A percentile compares a stretch with the other conserved stretches of the same genome.
Evolutionary conservation across 441 rosid species (phyloP).

Genomic region (Metrosideros polymorpha): DNA sequence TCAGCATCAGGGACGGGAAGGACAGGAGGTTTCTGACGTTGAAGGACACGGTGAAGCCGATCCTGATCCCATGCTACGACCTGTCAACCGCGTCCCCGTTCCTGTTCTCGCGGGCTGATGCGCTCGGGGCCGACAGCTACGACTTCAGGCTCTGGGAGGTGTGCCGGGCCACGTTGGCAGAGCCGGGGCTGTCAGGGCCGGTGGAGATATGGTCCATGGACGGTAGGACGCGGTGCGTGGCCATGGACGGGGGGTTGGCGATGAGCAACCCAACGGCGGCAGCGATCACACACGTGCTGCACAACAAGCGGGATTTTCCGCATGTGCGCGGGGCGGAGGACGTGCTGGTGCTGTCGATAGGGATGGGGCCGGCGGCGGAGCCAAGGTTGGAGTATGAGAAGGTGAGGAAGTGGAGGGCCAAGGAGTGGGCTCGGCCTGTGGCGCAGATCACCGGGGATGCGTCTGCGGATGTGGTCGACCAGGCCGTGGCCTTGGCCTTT

Average conservation of each 20-base stretch:
- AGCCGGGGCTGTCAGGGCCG: not conserved
- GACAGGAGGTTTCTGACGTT: not conserved
- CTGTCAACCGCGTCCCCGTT: slow-evolving; percentile 1
- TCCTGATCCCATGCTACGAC: slow-evolving; percentile 12
- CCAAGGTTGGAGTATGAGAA: not conserved
- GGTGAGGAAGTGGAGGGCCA: not conserved
- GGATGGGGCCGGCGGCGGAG: not conserved
- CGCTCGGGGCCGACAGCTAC: not conserved
- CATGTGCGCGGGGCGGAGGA: slow-evolving; percentile 2
- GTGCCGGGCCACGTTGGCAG: slow-evolving; percentile 12
- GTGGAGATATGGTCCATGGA: slow-evolving; percentile 3
- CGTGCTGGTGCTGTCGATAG: slow-evolving; percentile 7
- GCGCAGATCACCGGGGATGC: not conserved
- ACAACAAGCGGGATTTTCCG: slow-evolving; percentile 5
- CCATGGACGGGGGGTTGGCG: slow-evolving; percentile 9
- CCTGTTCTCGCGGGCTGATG: slow-evolving; percentile 3
- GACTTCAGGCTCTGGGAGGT: slow-evolving; percentile 13
- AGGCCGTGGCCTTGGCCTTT: slow-evolving; percentile 5
- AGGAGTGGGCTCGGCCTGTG: not conserved
- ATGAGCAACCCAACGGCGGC: slow-evolving; percentile 18
- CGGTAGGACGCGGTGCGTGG: slow-evolving; percentile 7
- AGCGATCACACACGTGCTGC: slow-evolving; percentile 16
- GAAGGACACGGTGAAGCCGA: slow-evolving; percentile 8
- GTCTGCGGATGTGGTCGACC: not conserved
- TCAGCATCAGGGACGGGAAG: not conserved